A percentile compares a stretch with the other conserved stretches of the same genome.
phyloP scores from a whole-genome alignment of 768 basidiomycete species.

The Macrolepiota fuliginosa region DNA sequence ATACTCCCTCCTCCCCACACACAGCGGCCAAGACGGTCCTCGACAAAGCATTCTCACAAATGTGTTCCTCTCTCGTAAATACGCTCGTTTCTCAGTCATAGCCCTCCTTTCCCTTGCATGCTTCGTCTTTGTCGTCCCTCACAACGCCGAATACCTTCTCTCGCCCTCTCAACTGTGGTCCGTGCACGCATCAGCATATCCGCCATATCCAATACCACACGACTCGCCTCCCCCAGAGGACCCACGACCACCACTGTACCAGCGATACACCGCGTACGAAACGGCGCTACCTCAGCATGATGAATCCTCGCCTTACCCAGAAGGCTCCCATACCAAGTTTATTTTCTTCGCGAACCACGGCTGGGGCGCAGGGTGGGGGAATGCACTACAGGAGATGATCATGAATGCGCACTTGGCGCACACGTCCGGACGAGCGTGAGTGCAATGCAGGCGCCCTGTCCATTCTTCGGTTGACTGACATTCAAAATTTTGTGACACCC shows the following conservation, averaged over 20 bases:
- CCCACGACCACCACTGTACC: slow-evolving; percentile 41
- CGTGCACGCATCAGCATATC: not conserved
- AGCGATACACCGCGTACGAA: slow-evolving; percentile 41
- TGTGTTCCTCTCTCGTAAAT: slow-evolving; percentile 1
- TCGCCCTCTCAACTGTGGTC: not conserved
- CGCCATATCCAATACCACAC: slow-evolving; percentile 7
- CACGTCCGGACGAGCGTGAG: slow-evolving; percentile 46
- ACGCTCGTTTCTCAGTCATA: not conserved
- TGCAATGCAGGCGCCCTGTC: not conserved
- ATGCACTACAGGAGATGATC: slow-evolving; percentile 56
- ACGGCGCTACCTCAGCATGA: slow-evolving; percentile 45
- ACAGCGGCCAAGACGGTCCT: not conserved
- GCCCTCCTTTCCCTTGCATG: not conserved
- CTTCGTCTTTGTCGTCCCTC: not conserved
- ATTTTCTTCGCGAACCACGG: slow-evolving; percentile 51
- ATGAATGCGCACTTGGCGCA: slow-evolving; percentile 50
- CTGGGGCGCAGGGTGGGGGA: slow-evolving; percentile 56
- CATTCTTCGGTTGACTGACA: not conserved
- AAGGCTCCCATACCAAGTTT: slow-evolving; percentile 39
- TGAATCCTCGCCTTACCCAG: slow-evolving; percentile 33
- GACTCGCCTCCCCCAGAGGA: not conserved
- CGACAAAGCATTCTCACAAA: not conserved
- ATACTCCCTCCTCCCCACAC: slow-evolving; percentile 4
- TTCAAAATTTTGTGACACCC: not conserved
- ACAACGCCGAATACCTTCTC: not conserved